Percentiles rank a stretch among this genome's conserved stretches.
These are phyloP conservation scores for Leccinum uliginosum DNA, from an alignment of 768 basidiomycete genomes.

Conservation along the genomic window DNA sequence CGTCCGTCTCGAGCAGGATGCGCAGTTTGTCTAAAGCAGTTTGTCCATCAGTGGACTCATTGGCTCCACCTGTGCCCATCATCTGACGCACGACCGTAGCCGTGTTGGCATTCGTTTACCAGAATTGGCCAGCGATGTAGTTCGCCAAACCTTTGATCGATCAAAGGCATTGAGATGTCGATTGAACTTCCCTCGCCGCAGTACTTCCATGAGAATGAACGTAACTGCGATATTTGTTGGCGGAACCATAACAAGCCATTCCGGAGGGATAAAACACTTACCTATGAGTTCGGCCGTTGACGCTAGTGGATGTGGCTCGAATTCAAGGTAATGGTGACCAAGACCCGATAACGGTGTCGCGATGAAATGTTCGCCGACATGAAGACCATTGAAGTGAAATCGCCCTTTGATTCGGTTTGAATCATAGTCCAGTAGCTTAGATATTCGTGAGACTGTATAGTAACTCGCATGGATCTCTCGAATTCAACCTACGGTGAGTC, in stretches of 20 bases:
- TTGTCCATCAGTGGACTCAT: neutral
- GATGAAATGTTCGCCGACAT: constrained; percentile 40
- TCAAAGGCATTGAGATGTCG: constrained; percentile 46
- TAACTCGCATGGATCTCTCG: neutral
- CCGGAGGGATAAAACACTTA: constrained; percentile 13
- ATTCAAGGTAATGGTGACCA: constrained; percentile 57
- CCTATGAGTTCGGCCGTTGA: constrained; percentile 52
- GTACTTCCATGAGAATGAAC: constrained; percentile 61
- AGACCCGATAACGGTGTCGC: constrained; percentile 48
- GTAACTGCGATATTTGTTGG: constrained; percentile 39
- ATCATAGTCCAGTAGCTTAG: constrained; percentile 51
- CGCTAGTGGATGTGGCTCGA: constrained; percentile 44
- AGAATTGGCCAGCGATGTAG: constrained; percentile 23
- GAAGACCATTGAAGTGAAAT: constrained; percentile 48
- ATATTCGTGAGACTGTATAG: constrained; percentile 2
- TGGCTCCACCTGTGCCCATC: constrained; percentile 22
- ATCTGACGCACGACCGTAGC: constrained; percentile 57
- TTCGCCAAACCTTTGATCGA: constrained; percentile 45
- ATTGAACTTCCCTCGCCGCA: constrained; percentile 55
- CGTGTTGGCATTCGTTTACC: constrained; percentile 50
- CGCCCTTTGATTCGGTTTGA: constrained; percentile 44
- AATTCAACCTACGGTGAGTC: constrained; percentile 40
- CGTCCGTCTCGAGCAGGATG: constrained; percentile 79
- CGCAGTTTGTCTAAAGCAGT: constrained; percentile 29
- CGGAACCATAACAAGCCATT: neutral